Percentiles rank a stretch among this genome's conserved stretches.
These are phyloP conservation scores for Hippophae gyantsensis DNA, from an alignment of 306 rosid species.

Conservation along the genomic window DNA sequence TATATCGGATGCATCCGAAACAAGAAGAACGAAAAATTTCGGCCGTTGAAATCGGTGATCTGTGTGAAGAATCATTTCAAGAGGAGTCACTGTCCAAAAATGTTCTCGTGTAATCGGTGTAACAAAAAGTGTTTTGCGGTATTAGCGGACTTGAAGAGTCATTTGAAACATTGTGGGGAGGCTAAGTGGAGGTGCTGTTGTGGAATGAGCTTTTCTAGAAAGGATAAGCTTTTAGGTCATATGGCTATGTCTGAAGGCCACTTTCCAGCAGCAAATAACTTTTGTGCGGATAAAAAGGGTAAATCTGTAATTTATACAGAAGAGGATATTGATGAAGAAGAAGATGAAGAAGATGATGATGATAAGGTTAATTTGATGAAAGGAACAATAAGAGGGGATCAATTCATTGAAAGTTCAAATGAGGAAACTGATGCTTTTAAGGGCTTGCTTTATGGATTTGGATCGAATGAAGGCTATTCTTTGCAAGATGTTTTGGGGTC, in stretches of 20 bases:
- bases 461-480: slow-evolving; percentile 23
- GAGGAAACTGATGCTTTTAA: slow-evolving; percentile 26
- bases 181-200: slow-evolving; percentile 70
- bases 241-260: slow-evolving; percentile 73
- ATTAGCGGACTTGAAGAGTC: slow-evolving; percentile 73
- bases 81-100: slow-evolving; percentile 87
- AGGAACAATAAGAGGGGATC: neutral
- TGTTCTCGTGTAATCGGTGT: slow-evolving; percentile 69
- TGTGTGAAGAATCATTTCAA: slow-evolving; percentile 88
- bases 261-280: slow-evolving; percentile 60
- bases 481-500: slow-evolving; percentile 28
- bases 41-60: slow-evolving; percentile 55
- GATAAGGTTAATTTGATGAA: neutral
- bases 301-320: neutral
- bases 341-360: neutral
- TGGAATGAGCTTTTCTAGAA: slow-evolving; percentile 71
- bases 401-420: neutral
- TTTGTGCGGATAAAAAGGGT: slow-evolving; percentile 25
- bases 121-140: slow-evolving; percentile 67
- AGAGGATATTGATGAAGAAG: slow-evolving; percentile 21
- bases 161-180: slow-evolving; percentile 57
- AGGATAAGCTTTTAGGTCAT: slow-evolving; percentile 79
- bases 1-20: slow-evolving; percentile 62
- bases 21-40: slow-evolving; percentile 41
- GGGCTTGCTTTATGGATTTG: slow-evolving; percentile 41